Conservation (phyloP, 1,284 basidiomycete species). For the Tausonia pullulans region DNA sequence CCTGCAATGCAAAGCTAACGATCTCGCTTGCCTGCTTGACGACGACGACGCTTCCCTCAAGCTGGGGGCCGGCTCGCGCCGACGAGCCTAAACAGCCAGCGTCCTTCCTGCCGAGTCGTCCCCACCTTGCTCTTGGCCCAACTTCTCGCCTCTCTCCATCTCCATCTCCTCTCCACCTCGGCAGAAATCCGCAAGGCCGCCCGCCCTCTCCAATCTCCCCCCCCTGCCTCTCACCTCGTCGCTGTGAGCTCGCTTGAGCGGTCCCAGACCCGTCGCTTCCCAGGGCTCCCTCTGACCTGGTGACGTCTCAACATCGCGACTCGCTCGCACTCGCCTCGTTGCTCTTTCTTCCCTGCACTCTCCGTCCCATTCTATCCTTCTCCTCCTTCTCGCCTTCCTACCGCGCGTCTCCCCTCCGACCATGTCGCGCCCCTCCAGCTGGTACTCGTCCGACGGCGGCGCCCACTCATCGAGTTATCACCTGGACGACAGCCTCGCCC, state of each 20-base stretch:
- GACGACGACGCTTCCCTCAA: too few species aligned
- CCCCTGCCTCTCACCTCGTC: neutral
- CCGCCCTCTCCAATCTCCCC: neutral
- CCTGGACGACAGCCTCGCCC: neutral
- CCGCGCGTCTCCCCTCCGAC: neutral
- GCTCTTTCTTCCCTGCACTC: neutral
- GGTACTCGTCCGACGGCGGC: neutral
- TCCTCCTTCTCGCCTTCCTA: neutral
- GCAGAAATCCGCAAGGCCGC: neutral
- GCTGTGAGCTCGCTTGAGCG: too few species aligned
- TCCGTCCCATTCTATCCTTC: neutral
- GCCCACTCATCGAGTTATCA: neutral
- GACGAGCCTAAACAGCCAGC: too few species aligned
- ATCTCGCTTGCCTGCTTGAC: too few species aligned
- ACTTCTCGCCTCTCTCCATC: neutral
- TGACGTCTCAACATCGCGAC: neutral
- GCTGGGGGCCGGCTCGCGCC: too few species aligned
- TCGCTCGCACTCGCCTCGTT: neutral
- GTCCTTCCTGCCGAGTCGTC: too few species aligned
- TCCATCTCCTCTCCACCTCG: neutral
- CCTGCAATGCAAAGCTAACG: too few species aligned
- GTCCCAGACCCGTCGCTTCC: neutral
- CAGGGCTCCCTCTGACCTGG: neutral
- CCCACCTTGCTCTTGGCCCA: too few species aligned
- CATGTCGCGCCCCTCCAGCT: neutral